Evolutionary conservation across 257 asterid species (phyloP), one percentile per base, ranked within the genome.

Genomic region (Solanum piurae): DNA sequence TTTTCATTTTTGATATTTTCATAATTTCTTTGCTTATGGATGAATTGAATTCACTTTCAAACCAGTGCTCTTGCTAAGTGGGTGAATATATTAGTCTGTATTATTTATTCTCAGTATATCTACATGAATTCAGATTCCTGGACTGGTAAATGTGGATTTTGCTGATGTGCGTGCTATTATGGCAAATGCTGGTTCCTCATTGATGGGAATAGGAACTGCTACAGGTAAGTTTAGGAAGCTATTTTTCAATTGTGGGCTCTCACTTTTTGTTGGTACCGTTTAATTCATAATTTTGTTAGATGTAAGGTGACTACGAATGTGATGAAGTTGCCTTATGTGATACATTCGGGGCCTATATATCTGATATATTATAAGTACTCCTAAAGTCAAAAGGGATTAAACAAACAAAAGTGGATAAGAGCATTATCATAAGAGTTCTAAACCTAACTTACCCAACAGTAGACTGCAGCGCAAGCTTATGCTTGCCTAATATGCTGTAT

Each of bases 151-250:
- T 90, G 99, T 96, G 46, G 98, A 74, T 74, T 74, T 74, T 74
- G 83, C 52, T 37, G 83, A 74, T 74, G 83, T 74, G 52, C 83
- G 83, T 89, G 98, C 99, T 69, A 95, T 95, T 87, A 96, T 96
- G 99, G 98, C 95, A 86, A 95, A 89, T 92, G 98, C 99, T 75
- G 99, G 99, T 55, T 95, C 98, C 58, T 95, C 99, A 18, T 89
- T 96, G 89, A 94, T 96, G 98, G 99, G 98, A 84, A 95, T 96
- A 86, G 99, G 99, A 90, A 94, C 99, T 34, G 98, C 98, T 31
- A 96, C 99, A 89, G 98, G 99, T 96, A 92, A 14, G 87, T 84
- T 72, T 84, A 74, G 79, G 87, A 58, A 85, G 66, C 89, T 88
- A 46, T 18, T 80, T 44, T 29, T 46, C 60, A 29, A 11, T 46